A percentile compares a stretch with the other conserved stretches of the same genome.
Conservation (phyloP, 192 early-diverging fungal species). For the Lobosporangium transversale region DNA sequence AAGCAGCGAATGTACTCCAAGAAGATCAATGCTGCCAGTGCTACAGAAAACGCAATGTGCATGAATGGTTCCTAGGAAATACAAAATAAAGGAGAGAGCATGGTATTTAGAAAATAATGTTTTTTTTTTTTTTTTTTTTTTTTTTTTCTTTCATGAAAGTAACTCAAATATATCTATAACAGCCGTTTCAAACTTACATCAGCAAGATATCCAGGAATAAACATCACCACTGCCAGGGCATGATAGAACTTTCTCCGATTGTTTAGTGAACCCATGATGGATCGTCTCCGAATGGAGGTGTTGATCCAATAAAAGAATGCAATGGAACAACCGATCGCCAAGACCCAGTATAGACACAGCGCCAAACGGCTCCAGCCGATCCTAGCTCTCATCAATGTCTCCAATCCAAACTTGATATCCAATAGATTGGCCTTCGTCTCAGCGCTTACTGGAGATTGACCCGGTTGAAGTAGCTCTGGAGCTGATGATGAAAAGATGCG, state of each 20-base stretch:
- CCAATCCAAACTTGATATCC: slow-evolving; percentile 23
- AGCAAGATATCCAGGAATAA: slow-evolving; percentile 79
- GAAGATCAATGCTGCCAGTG: slow-evolving; percentile 74
- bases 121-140: neutral
- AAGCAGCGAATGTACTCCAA: slow-evolving; percentile 85
- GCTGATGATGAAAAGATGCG: slow-evolving; percentile 9
- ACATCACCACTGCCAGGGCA: slow-evolving; percentile 83
- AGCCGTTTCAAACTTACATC: slow-evolving; percentile 71
- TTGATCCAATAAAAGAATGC: slow-evolving; percentile 52
- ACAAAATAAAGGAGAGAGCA: neutral
- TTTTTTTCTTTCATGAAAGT: no score
- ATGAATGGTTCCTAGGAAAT: slow-evolving; percentile 81
- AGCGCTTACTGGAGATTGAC: neutral
- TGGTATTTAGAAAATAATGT: neutral
- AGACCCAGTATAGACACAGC: slow-evolving; percentile 49
- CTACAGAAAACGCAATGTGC: slow-evolving; percentile 83
- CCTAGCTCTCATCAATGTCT: slow-evolving; percentile 21
- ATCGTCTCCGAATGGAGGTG: slow-evolving; percentile 29
- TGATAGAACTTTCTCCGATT: slow-evolving; percentile 90
- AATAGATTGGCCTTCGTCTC: neutral
- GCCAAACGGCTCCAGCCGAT: slow-evolving; percentile 49
- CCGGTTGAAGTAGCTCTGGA: slow-evolving; percentile 4
- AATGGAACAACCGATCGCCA: slow-evolving; percentile 43
- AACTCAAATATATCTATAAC: slow-evolving; percentile 4
- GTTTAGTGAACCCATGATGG: slow-evolving; percentile 65